Percentiles rank a stretch among this genome's conserved stretches.
These are phyloP conservation scores for Tulasnella sp. DNA, from an alignment of 768 basidiomycete species.

Conservation along the genomic window DNA sequence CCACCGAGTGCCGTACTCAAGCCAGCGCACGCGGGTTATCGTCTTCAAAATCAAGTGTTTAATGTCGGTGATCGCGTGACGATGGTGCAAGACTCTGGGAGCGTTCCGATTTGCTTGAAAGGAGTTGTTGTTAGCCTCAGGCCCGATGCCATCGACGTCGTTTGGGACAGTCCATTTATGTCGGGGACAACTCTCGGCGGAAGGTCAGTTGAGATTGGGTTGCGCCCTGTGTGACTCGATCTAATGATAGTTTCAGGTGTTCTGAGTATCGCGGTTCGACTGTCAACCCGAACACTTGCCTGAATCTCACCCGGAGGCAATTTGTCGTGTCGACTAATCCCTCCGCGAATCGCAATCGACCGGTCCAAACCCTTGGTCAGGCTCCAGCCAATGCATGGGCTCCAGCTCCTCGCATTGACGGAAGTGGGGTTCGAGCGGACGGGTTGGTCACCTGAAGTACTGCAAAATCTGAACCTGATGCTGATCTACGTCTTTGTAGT, in stretches of 20 bases:
- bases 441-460: background rate
- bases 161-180: constrained; percentile 96
- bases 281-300: constrained; percentile 73
- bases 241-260: constrained; percentile 42
- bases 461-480: background rate
- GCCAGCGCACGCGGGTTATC: constrained; percentile 78
- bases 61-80: constrained; percentile 85
- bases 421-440: background rate
- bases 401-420: background rate
- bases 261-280: constrained; percentile 87
- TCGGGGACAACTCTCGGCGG: constrained; percentile 78
- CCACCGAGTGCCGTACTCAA: constrained; percentile 90
- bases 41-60: constrained; percentile 82
- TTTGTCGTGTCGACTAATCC: constrained; percentile 64
- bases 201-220: constrained; percentile 37
- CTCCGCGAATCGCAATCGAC: constrained; percentile 22
- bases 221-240: background rate
- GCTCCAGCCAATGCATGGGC: background rate
- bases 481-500: background rate
- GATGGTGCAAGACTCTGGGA: constrained; percentile 92
- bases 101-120: constrained; percentile 81
- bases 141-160: constrained; percentile 79
- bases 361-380: background rate
- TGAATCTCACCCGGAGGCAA: constrained; percentile 81
- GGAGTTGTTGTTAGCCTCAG: constrained; percentile 90